Evolutionary conservation across 495 filamentous ascomycete genomes (phyloP).

Genomic region (Filosporella fistucella): DNA sequence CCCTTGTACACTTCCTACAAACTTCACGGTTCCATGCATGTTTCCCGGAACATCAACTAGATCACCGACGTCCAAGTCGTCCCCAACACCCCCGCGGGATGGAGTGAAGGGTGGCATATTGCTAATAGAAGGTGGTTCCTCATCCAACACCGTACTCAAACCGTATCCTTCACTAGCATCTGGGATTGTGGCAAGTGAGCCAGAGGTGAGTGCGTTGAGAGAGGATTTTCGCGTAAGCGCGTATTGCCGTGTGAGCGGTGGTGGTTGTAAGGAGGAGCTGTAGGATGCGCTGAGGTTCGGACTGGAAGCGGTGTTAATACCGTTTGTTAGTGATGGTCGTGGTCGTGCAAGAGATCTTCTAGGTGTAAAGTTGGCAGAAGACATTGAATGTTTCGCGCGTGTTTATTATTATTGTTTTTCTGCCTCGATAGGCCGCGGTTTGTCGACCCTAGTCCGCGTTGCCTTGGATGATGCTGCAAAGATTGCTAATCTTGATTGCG

Average conservation of each 20-base stretch:
- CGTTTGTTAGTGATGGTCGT: slow-evolving; percentile 35
- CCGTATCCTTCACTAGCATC: slow-evolving; percentile 59
- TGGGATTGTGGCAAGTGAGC: slow-evolving; percentile 52
- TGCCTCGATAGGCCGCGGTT: no score
- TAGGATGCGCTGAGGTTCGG: slow-evolving; percentile 51
- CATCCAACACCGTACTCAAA: slow-evolving; percentile 44
- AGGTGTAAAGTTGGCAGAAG: slow-evolving; percentile 29
- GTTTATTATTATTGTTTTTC: neutral
- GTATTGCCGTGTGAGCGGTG: slow-evolving; percentile 32
- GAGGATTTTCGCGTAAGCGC: slow-evolving; percentile 61
- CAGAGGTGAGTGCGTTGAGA: slow-evolving; percentile 57
- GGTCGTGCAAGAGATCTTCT: slow-evolving; percentile 35
- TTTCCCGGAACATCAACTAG: slow-evolving; percentile 90
- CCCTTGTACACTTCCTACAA: slow-evolving; percentile 79
- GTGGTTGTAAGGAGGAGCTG: slow-evolving; percentile 25
- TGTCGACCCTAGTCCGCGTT: no score
- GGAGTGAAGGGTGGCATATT: slow-evolving; percentile 31
- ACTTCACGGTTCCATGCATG: slow-evolving; percentile 89
- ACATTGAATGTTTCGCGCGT: neutral
- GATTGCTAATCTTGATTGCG: no score
- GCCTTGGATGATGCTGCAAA: no score
- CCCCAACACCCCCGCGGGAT: slow-evolving; percentile 28
- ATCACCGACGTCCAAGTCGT: slow-evolving; percentile 76
- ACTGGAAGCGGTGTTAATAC: slow-evolving; percentile 52
- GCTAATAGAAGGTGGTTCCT: slow-evolving; percentile 33